Base-by-base conservation (phyloP, 2,329 filamentous ascomycete species). In the Coniochaeta hoffmannii region DNA sequence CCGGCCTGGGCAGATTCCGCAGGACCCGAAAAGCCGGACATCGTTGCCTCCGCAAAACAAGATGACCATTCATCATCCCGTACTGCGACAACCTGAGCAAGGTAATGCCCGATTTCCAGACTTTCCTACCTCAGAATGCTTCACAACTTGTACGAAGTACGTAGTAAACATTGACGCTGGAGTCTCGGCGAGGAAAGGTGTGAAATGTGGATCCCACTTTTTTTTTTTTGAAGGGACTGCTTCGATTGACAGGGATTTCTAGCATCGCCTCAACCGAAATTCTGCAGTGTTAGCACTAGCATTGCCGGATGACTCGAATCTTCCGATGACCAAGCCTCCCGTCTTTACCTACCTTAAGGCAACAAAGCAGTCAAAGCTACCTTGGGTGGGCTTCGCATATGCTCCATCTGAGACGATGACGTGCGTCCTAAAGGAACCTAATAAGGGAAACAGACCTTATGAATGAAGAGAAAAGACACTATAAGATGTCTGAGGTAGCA, bases 1-100 rank as follows among this genome's bases (percentile, higher is more conserved):
- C 14, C 26, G 19, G 24, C 6, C 19, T 22, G 15, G 24, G 24
- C 41, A n/a, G 17, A 3, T 5, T 28, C 26, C 7, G 15, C 15
- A 17, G 56, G 55, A 55, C 57, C 32, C n/a, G 24, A 22, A 52
- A 53, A 32, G 28, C 54, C 28, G 50, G 54, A 51, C 50, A 31
- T 38, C 34, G 26, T 46, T 26, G 57, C 24, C 41, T 24, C 19
- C 22, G 41, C 41, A 46, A 19, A 10, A 41, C 36, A 46, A n/a
- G 22, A 46, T 46, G 41, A 46, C 41, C 2, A 22, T 3, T 26
- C 24, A 46, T 46, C 41, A 24, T 46, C 19, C 41, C 15, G 41
- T 19, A 46, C 41, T 46, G 41, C 19, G 41, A 46, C 19, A n/a
- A 22, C 41, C 26, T 5, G 11, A 46, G 12, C 41, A 46, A 28